phyloP scores from a whole-genome alignment of 1,284 basidiomycete species.

The Singerocomus inundabilis region DNA sequence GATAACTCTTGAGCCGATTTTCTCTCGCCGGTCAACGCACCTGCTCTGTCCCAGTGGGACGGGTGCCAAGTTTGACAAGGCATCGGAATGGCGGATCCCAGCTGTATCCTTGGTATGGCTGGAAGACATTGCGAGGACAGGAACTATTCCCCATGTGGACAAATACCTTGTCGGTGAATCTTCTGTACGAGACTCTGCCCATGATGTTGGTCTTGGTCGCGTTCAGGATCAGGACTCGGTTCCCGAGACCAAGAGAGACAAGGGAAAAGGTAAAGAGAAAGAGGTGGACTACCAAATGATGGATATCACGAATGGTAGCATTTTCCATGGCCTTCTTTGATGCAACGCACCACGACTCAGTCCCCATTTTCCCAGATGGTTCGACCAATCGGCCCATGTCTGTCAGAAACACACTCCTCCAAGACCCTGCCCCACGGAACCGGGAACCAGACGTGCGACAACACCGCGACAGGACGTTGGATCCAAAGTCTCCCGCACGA shows the following conservation, averaged over 20 bases:
- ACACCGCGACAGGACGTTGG: not conserved
- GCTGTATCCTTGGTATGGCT: conserved; percentile 65
- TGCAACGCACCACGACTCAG: not conserved
- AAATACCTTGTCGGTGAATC: conserved; percentile 20
- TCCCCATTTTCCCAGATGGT: not conserved
- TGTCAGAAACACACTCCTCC: conserved; percentile 21
- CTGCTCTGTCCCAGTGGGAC: conserved; percentile 66
- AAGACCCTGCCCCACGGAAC: conserved; percentile 8
- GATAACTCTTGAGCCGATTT: conserved; percentile 51
- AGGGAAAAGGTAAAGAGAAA: conserved; percentile 34
- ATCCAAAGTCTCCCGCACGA: not conserved
- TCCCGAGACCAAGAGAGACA: conserved; percentile 6
- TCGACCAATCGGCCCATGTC: conserved; percentile 16
- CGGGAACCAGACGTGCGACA: not conserved
- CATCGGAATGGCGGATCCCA: conserved; percentile 65
- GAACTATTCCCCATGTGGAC: conserved; percentile 38
- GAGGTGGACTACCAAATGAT: conserved; percentile 29
- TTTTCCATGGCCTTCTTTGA: not conserved
- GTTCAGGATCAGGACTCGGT: not conserved
- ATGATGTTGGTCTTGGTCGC: not conserved
- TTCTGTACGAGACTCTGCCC: not conserved
- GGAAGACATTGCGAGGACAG: conserved; percentile 47
- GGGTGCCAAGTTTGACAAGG: conserved; percentile 73
- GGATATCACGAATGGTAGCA: conserved; percentile 38
- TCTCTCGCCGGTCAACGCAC: conserved; percentile 65